Evolutionary conservation across 2,329 filamentous ascomycete genomes (phyloP), one percentile per base, ranked within the genome.

Genomic region (Penicillium sp.): DNA sequence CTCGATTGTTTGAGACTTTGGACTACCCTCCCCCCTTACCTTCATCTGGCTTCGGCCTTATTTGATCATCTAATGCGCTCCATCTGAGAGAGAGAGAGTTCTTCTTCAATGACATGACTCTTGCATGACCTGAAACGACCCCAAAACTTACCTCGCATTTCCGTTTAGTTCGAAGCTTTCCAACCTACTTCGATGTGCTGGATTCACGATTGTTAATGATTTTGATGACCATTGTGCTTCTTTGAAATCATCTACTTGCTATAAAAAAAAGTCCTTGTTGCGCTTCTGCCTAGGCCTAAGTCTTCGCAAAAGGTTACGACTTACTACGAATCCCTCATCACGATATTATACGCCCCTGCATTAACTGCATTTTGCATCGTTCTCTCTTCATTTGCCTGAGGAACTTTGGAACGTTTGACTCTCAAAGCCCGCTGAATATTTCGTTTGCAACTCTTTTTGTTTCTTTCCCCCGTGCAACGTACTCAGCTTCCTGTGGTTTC

Each of bases 141-240:
- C 14, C 7, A 9, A 47, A 40, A 48, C 50, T 50, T 50, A 53
- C 51, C 16, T 36, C 23, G 44, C 30, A 10, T 34, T 38, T 36
- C 38, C 32, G n/a, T 41, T 41, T 53, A 51, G 50, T 57, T 50
- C 40, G 49, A 55, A 57, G 42, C 40, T 39, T 41, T 19, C 34
- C 23, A 23, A 35, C 39, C 19, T n/a, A 30, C 34, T 50, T 53
- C 34, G 29, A 53, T 51, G 35, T 50, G 30, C 47, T 52, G 47
- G 30, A 49, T 61, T 58, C 55, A 68, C 66, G 68, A 70, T 68
- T 66, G 62, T 70, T 66, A 65, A 71, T 67, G 68, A 72, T 63
- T 65, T 52, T 60, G 55, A 61, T 61, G 62, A 61, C 48, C 48
- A 53, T 57, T 48, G 47, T 43, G 27, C 29, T 39, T 41, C 57